These are phyloP conservation scores for Quillaja saponaria DNA, from an alignment of 306 rosid genomes.

Conservation along the genomic window DNA sequence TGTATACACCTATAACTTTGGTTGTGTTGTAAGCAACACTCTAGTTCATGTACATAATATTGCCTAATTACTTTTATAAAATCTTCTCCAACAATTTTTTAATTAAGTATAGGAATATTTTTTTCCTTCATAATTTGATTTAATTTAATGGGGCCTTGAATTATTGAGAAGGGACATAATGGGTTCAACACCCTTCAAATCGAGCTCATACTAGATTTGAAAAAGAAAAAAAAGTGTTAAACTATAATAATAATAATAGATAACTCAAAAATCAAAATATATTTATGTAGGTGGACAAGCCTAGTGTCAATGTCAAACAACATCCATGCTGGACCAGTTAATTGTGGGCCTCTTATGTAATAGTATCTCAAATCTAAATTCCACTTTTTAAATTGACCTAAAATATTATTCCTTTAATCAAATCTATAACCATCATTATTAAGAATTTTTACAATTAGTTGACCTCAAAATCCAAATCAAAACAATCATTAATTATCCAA, in stretches of 20 bases:
- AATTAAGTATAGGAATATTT: background rate
- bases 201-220: no score
- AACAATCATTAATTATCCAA: constrained; percentile 44
- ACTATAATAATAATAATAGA: background rate
- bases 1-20: no score
- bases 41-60: no score
- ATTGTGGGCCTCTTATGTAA: constrained; percentile 29
- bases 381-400: background rate
- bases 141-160: constrained; percentile 34
- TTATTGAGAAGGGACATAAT: constrained; percentile 25
- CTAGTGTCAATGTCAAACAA: constrained; percentile 38
- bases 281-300: constrained; percentile 28
- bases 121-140: background rate
- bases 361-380: background rate
- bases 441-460: constrained; percentile 34
- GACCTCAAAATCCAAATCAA: constrained; percentile 40
- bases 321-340: constrained; percentile 29
- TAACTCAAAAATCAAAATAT: constrained; percentile 23
- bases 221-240: no score
- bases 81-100: background rate
- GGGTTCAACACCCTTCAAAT: constrained; percentile 32
- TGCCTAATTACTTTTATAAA: background rate
- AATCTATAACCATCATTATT: constrained; percentile 32
- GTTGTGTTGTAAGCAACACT: no score
- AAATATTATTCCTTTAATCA: background rate